Base-by-base conservation (phyloP, 345 rosid genomes). In the Durio zibethinus region DNA sequence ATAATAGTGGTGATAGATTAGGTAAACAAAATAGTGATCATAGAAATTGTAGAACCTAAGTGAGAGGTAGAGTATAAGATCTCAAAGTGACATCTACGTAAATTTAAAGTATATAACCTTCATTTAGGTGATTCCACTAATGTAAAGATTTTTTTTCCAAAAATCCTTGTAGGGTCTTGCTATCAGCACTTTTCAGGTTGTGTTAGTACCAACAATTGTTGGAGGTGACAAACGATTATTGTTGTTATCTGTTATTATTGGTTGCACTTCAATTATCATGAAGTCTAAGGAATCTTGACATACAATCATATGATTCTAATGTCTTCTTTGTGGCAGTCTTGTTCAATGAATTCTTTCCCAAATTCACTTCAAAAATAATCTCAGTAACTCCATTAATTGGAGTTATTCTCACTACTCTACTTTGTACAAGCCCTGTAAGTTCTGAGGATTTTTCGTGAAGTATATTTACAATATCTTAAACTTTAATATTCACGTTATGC, bases 351-450 rank as follows among this genome's bases (percentile, higher is more conserved):
- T 96, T 89, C 84, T 96, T 93, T 80, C 99, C 98, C 31, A 92
- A 90, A 61, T 90, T 96, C 83, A 96, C 98, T 52, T 84, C 94
- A 0, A 96, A 93, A 83, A 91, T 96, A 63, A 75, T 88, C 82
- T 72, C 91, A 3, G 86, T 96, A 79, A 96, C 98, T 18, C 99
- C 99, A 29, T 78, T 96, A 80, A 89, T 96, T 54, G 98, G 99
- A 81, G 99, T 96, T 77, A 84, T 93, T 80, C 91, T 93, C 79
- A 96, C 98, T 35, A 93, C 97, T 27, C 85, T 96, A 72, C 97
- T 96, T 57, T 96, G 98, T 83, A 98, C 99, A 23, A 93, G 99
- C 77, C 99, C 97, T 52, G 98, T 96, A 82, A 95, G 98, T 83
- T 77, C 25, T 76, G 12, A 64, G 71, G 27, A 21, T 68, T 45